phyloP scores from a whole-genome alignment of 2,329 filamentous ascomycete genomes.

The Akanthomyces lecanii region DNA sequence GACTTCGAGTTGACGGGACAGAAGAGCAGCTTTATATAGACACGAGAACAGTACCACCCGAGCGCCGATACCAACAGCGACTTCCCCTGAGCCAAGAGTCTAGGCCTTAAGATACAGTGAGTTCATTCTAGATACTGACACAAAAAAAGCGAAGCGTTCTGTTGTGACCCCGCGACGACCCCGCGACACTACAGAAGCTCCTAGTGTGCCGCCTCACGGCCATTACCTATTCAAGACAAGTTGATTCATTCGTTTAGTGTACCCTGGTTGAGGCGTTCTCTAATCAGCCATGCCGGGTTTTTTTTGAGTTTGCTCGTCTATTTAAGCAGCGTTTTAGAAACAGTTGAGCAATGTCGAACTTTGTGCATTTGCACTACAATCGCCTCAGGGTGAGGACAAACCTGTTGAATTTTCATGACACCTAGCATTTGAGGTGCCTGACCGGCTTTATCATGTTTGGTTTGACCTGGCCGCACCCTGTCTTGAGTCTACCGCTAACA shows the following conservation, averaged over 20 bases:
- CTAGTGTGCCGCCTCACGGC: not conserved
- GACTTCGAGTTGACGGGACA: not conserved
- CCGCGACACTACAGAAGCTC: not conserved
- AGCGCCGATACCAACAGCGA: not conserved
- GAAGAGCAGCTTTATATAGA: not conserved
- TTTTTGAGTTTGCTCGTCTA: too few relatives aligned
- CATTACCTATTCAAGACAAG: conserved; percentile 4
- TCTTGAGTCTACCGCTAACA: not conserved
- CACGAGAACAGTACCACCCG: not conserved
- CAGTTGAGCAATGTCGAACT: too few relatives aligned
- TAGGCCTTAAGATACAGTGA: not conserved
- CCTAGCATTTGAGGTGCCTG: not conserved
- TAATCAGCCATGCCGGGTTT: not conserved
- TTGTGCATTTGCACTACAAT: too few relatives aligned
- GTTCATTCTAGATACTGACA: not conserved
- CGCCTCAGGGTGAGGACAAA: too few relatives aligned
- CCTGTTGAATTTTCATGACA: not conserved
- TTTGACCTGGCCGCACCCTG: not conserved
- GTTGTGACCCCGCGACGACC: not conserved
- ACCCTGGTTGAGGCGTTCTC: not conserved
- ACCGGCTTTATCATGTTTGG: not conserved
- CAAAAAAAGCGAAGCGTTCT: not conserved
- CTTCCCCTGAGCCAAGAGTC: not conserved
- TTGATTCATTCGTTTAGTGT: not conserved
- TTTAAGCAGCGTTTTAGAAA: too few relatives aligned